Conservation (phyloP, 768 basidiomycete species). For the Pholiota molesta region DNA sequence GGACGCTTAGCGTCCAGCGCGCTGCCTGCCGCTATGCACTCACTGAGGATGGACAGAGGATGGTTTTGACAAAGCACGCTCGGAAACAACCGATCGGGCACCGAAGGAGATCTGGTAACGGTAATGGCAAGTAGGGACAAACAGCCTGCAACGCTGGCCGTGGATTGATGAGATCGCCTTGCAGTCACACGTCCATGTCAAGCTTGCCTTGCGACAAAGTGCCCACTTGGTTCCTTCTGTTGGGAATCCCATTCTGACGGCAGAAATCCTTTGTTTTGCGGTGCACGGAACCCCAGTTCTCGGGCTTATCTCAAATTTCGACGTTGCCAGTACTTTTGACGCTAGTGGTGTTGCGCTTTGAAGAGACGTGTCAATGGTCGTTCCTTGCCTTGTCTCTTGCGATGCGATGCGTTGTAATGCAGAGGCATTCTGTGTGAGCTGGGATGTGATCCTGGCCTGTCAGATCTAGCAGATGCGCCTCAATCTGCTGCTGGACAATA, state of each 20-base stretch:
- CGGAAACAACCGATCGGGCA: neutral
- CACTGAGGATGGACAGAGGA: neutral
- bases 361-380: neutral
- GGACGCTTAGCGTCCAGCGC: neutral
- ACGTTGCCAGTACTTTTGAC: no score
- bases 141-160: neutral
- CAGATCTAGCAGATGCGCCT: neutral
- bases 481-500: neutral
- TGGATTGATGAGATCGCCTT: constrained; percentile 1
- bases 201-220: constrained; percentile 16
- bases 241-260: constrained; percentile 7
- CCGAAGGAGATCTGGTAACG: constrained; percentile 12
- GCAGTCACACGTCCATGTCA: constrained; percentile 24
- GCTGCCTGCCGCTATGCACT: neutral
- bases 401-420: neutral
- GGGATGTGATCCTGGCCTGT: neutral
- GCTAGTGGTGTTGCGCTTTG: neutral
- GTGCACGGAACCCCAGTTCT: neutral
- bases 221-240: constrained; percentile 9
- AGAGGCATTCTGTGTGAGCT: neutral
- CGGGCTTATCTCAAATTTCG: neutral
- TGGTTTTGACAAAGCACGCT: neutral
- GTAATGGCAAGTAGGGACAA: constrained; percentile 12
- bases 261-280: neutral
- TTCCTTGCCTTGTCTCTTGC: neutral